Conservation (phyloP, 371 early-diverging fungal genomes). For the Mucor indicus region DNA sequence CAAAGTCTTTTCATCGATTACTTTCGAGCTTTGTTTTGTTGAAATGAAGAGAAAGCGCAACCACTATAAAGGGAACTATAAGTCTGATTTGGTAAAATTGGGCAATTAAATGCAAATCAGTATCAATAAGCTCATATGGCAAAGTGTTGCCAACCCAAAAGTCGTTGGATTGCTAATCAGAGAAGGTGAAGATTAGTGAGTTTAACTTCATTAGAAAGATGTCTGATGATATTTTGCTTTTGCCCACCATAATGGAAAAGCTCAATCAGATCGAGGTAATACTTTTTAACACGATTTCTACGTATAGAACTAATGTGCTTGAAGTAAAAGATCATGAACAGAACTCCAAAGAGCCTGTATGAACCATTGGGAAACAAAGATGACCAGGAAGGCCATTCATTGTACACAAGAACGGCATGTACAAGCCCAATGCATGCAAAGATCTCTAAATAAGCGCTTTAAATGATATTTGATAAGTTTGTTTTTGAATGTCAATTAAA, state of each 20-base stretch:
- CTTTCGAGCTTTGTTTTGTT: not conserved
- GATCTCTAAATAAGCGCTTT: not conserved
- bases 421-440: not conserved
- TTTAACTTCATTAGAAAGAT: not conserved
- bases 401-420: not conserved
- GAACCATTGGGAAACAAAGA: not conserved
- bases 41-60: slow-evolving; percentile 4
- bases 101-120: not conserved
- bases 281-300: not conserved
- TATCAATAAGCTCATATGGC: not conserved
- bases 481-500: no score
- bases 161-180: not conserved
- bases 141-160: not conserved
- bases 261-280: not conserved
- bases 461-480: no score
- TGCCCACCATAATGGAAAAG: slow-evolving; percentile 1
- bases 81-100: slow-evolving; percentile 1
- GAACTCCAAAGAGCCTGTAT: not conserved
- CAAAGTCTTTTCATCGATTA: not conserved
- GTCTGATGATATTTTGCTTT: not conserved
- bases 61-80: not conserved
- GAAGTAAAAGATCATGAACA: not conserved
- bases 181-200: not conserved
- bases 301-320: not conserved
- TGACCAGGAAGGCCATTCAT: not conserved